Evolutionary conservation across 176 grass and related monocot genomes (phyloP), one percentile per base, ranked within the genome.

Genomic region (Oryza brachyantha): DNA sequence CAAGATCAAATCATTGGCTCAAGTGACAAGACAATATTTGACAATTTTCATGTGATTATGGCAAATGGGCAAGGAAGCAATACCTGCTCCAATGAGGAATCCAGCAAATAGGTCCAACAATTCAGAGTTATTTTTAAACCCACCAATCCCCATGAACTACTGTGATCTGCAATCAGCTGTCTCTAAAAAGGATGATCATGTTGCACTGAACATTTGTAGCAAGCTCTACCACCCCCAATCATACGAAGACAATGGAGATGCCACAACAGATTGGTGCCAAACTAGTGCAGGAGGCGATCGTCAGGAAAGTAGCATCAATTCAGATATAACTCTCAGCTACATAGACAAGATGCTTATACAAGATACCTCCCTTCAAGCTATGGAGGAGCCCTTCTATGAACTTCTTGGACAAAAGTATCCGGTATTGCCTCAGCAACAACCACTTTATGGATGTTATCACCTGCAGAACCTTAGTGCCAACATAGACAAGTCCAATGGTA

Each of bases 381-480:
- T 88, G 34, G 92, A 84, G 48, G 87, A 91, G 34, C 83, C 92
- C 9, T 91, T 94, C 63, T 91, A 81, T 52, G 75, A 83, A 35
- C 60, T 94, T 24, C 86, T 91, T 24, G 88, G 85, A 16, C 67
- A 91, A 37, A 84, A 91, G 35, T 80, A 80, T 66, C 83, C 75
- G 16, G 37, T 57, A 60, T 61, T 66, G 7, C 75, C 54, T 62
- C 58, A 85, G 5, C 19, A 8, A 31, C 37, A 25, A 86, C 67
- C 72, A 61, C 32, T 29, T 36, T 40, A 14, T 57, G 65, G 65
- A 5, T 76, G 75, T 10, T 7, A 66, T 63, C 66, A 27, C 32
- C 63, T 68, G 32, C 43, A 73, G 12, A 88, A 76, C 58, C n/a
- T 68, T 4, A 16, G 67, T 64, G 50, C 60, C 27, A 80, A 36